phyloP scores from a whole-genome alignment of 2,329 filamentous ascomycete genomes.

The Tolypocladium ovalisporum region DNA sequence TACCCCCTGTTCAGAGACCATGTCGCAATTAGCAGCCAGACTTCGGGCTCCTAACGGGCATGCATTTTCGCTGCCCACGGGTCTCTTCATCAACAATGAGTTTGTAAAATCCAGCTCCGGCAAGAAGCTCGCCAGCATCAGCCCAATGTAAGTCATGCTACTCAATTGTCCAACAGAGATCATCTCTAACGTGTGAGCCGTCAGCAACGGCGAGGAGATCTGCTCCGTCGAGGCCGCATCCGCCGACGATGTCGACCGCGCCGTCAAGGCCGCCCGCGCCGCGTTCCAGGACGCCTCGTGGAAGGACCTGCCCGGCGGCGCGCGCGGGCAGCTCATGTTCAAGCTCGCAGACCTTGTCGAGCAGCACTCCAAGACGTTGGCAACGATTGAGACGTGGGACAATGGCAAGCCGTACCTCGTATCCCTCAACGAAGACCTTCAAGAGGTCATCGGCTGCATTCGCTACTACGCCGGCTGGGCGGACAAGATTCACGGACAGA shows the following conservation, averaged over 20 bases:
- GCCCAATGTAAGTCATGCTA: conserved; percentile 26
- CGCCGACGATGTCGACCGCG: conserved; percentile 18
- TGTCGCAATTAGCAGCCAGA: conserved; percentile 11
- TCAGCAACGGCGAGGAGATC: conserved; percentile 20
- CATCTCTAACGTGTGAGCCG: conserved; percentile 12
- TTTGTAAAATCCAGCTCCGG: conserved; percentile 52
- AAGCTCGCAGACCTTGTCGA: conserved; percentile 63
- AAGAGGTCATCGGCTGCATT: conserved; percentile 31
- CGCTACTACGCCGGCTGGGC: conserved; percentile 72
- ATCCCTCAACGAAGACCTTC: conserved; percentile 55
- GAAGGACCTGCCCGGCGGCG: conserved; percentile 54
- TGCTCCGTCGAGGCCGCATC: conserved; percentile 19
- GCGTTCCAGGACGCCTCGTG: conserved; percentile 59
- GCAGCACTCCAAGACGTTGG: conserved; percentile 39
- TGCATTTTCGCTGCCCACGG: conserved; percentile 55
- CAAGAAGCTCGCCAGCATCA: conserved; percentile 48
- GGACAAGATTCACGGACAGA: conserved; percentile 69
- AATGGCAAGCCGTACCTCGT: conserved; percentile 60
- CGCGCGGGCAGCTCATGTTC: conserved; percentile 58
- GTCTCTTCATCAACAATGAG: conserved; percentile 70
- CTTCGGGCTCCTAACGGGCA: conserved; percentile 45
- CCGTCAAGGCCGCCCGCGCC: conserved; percentile 40
- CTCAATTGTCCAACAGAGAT: background rate
- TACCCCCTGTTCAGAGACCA: background rate
- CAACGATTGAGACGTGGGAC: conserved; percentile 65